Evolutionary conservation across 768 basidiomycete species (phyloP).

Genomic region (Termitomyces heimii): DNA sequence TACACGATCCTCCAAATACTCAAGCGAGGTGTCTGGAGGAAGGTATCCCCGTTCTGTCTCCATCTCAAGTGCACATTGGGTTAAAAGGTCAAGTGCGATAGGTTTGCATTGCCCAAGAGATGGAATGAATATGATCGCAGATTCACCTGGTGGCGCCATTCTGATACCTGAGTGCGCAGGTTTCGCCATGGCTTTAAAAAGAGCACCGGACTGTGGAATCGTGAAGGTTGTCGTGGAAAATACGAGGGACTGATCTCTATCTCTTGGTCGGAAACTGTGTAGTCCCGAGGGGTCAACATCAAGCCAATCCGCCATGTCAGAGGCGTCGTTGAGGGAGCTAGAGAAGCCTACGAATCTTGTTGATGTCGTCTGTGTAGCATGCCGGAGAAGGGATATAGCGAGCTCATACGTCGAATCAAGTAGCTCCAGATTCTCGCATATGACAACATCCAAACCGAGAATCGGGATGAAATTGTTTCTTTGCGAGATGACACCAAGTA

Average conservation of each 20-base stretch:
- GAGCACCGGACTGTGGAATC: constrained; percentile 77
- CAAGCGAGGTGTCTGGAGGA: constrained; percentile 38
- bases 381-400: constrained; percentile 64
- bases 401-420: constrained; percentile 82
- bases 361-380: constrained; percentile 52
- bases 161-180: constrained; percentile 78
- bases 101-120: constrained; percentile 70
- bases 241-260: constrained; percentile 75
- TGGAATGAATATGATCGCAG: constrained; percentile 83
- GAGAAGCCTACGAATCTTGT: constrained; percentile 77
- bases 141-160: constrained; percentile 33
- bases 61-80: constrained; percentile 75
- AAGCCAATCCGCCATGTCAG: constrained; percentile 82
- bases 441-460: constrained; percentile 51
- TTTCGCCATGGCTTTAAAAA: constrained; percentile 90
- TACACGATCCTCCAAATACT: constrained; percentile 55
- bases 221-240: constrained; percentile 73
- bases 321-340: constrained; percentile 73
- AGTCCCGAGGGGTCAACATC: constrained; percentile 55
- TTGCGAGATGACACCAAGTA: constrained; percentile 38
- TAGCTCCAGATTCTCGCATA: constrained; percentile 84
- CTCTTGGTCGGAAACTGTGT: constrained; percentile 75
- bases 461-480: constrained; percentile 21
- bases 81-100: constrained; percentile 81
- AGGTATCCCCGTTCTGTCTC: constrained; percentile 67